These are phyloP conservation scores for Aspergillus fructus DNA, from an alignment of 2,329 filamentous ascomycete species.

Conservation along the genomic window DNA sequence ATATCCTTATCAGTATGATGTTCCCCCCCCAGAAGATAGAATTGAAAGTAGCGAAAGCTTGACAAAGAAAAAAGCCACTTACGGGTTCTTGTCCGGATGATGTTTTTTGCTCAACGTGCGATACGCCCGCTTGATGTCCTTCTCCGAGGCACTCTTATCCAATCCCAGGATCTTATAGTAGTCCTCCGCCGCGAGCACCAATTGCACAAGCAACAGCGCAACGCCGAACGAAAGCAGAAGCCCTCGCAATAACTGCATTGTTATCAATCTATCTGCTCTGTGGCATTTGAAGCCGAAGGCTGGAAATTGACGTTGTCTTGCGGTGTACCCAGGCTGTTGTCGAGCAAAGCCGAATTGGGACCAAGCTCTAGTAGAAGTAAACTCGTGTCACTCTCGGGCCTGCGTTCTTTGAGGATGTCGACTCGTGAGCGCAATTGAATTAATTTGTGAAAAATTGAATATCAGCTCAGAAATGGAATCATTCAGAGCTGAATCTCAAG, in stretches of 20 bases:
- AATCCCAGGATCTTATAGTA: slow-evolving; percentile 73
- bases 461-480: not conserved
- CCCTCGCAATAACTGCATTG: slow-evolving; percentile 31
- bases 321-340: not conserved
- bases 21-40: not conserved
- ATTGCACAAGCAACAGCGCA: slow-evolving; percentile 38
- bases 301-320: not conserved
- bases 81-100: slow-evolving; percentile 98
- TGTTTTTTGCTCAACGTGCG: slow-evolving; percentile 89
- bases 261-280: slow-evolving; percentile 4
- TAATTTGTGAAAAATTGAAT: not conserved
- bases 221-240: slow-evolving; percentile 32
- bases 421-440: not conserved
- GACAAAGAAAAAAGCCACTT: slow-evolving; percentile 38
- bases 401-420: not conserved
- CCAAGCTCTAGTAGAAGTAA: not conserved
- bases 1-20: not conserved
- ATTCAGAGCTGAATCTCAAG: slow-evolving; percentile 8
- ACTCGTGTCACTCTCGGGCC: not conserved
- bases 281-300: slow-evolving; percentile 19
- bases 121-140: slow-evolving; percentile 92
- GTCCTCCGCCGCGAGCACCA: slow-evolving; percentile 45
- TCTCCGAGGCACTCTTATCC: slow-evolving; percentile 74
- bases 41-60: too few species aligned
- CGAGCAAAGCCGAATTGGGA: not conserved